phyloP scores from a whole-genome alignment of 2,329 filamentous ascomycete species.

The Clarireedia sp. region DNA sequence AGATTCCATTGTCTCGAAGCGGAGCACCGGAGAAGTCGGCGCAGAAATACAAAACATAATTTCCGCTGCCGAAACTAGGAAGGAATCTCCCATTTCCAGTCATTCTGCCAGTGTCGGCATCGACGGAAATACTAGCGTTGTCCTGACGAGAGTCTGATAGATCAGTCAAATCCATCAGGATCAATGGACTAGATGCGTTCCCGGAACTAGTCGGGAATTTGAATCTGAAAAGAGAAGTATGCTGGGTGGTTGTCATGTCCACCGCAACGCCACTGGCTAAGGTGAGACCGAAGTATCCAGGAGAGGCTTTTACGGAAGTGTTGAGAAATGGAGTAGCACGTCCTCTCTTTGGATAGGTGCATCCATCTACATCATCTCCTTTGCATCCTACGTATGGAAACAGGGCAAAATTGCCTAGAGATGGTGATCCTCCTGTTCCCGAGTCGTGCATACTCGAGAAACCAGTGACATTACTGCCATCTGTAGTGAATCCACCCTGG shows the following conservation, averaged over 20 bases:
- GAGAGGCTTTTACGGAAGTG: constrained; percentile 46
- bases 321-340: constrained; percentile 35
- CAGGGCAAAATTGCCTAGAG: constrained; percentile 65
- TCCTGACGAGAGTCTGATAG: constrained; percentile 49
- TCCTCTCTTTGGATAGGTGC: constrained; percentile 46
- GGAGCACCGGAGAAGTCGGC: constrained; percentile 55
- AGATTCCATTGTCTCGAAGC: constrained; percentile 55
- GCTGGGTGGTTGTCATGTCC: constrained; percentile 61
- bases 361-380: constrained; percentile 52
- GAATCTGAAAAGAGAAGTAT: constrained; percentile 58
- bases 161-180: constrained; percentile 59
- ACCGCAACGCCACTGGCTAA: constrained; percentile 48
- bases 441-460: constrained; percentile 35
- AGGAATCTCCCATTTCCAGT: constrained; percentile 53
- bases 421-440: constrained; percentile 44
- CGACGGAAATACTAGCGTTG: constrained; percentile 49
- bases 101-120: constrained; percentile 49
- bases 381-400: constrained; percentile 58
- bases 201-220: constrained; percentile 42
- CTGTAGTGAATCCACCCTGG: constrained; percentile 47
- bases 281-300: constrained; percentile 58
- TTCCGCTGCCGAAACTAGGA: constrained; percentile 58
- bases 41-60: constrained; percentile 55
- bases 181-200: constrained; percentile 40
- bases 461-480: constrained; percentile 32